Percentiles rank a stretch among this genome's conserved stretches.
These are phyloP conservation scores for Ophiosphaerella herpotricha DNA, from an alignment of 2,329 filamentous ascomycete species.

Conservation along the genomic window DNA sequence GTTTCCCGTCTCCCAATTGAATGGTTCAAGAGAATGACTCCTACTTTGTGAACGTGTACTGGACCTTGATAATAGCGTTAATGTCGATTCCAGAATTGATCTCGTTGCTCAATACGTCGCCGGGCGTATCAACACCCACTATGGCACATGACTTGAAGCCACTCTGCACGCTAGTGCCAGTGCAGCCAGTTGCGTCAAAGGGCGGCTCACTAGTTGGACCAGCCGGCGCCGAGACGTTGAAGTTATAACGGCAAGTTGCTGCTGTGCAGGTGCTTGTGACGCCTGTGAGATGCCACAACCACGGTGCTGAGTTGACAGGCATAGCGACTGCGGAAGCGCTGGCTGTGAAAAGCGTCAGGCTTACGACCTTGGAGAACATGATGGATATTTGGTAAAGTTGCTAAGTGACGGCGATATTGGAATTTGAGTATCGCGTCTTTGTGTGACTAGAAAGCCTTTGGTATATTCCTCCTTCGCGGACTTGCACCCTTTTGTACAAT, in stretches of 20 bases:
- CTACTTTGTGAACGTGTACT: slow-evolving; percentile 20
- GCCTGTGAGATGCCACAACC: slow-evolving; percentile 20
- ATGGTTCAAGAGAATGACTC: not conserved
- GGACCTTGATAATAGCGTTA: slow-evolving; percentile 14
- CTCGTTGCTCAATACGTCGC: slow-evolving; percentile 17
- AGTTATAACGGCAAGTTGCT: slow-evolving; percentile 25
- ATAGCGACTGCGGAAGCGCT: slow-evolving; percentile 5
- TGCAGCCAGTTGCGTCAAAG: slow-evolving; percentile 20
- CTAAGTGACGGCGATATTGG: too few relatives aligned
- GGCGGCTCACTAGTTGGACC: slow-evolving; percentile 18
- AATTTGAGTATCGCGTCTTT: not conserved
- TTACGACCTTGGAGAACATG: slow-evolving; percentile 17
- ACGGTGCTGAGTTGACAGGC: slow-evolving; percentile 6
- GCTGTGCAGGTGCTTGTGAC: slow-evolving; percentile 26
- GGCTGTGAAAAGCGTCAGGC: slow-evolving; percentile 13
- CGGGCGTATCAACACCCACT: slow-evolving; percentile 13
- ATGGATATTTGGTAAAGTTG: not conserved
- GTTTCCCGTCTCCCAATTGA: not conserved
- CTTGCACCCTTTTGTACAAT: too few relatives aligned
- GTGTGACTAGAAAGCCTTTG: too few relatives aligned
- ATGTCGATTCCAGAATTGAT: slow-evolving; percentile 13
- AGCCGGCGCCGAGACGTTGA: slow-evolving; percentile 15
- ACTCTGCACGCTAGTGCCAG: slow-evolving; percentile 14
- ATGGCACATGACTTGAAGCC: slow-evolving; percentile 19
- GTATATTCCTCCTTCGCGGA: too few relatives aligned